Conservation (phyloP, 805 yeast genomes). For the Hanseniaspora vineae region DNA sequence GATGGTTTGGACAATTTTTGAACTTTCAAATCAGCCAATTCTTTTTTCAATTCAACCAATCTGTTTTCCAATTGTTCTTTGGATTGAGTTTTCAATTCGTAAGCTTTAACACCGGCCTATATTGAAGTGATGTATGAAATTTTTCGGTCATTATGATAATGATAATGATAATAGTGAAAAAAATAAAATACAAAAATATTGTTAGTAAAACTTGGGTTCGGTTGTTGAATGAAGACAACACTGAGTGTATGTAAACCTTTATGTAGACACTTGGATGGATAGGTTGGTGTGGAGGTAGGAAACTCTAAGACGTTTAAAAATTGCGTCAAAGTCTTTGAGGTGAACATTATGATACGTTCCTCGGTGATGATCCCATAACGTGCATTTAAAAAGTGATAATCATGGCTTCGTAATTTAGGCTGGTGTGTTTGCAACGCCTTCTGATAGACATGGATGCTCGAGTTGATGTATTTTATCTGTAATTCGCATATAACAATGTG, state of each 20-base stretch:
- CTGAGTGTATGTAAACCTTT: too few species aligned
- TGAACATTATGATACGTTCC: too few species aligned
- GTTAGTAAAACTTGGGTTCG: neutral
- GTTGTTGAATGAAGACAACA: neutral
- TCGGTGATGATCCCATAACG: neutral
- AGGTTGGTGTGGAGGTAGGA: too few species aligned
- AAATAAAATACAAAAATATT: neutral
- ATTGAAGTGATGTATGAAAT: neutral
- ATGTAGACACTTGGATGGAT: too few species aligned
- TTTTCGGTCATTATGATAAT: neutral
- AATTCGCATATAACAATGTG: too few species aligned
- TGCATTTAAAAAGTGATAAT: too few species aligned
- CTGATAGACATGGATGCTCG: too few species aligned
- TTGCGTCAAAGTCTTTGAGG: too few species aligned
- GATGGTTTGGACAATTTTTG: constrained; percentile 89
- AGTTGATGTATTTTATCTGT: too few species aligned
- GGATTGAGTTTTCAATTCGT: constrained; percentile 93
- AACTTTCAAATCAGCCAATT: constrained; percentile 89
- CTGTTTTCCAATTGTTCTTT: constrained; percentile 92
- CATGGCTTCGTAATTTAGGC: too few species aligned
- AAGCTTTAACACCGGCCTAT: constrained; percentile 84
- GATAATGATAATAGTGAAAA: neutral
- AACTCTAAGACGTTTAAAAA: too few species aligned
- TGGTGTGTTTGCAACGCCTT: too few species aligned
- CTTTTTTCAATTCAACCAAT: constrained; percentile 92